These are phyloP conservation scores for Colletotrichum somersetense DNA, from an alignment of 2,329 filamentous ascomycete species.

Conservation along the genomic window DNA sequence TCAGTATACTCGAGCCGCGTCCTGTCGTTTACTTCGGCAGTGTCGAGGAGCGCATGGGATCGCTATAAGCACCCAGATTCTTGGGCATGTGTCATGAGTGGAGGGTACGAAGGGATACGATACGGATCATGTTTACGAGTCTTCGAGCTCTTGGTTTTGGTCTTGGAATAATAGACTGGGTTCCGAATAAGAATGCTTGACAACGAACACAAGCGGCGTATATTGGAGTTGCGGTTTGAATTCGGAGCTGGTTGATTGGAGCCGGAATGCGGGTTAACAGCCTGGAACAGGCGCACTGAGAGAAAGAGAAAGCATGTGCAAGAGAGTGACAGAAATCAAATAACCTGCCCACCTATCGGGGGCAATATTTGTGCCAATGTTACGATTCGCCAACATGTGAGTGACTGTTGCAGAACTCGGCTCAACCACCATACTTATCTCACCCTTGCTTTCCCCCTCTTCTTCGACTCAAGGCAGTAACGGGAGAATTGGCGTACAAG, in stretches of 20 bases:
- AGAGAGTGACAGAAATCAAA: neutral
- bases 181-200: conserved; percentile 4
- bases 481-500: neutral
- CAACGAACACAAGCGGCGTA: conserved; percentile 22
- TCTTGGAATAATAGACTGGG: conserved; percentile 11
- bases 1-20: conserved; percentile 71
- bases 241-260: neutral
- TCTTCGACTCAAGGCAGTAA: neutral
- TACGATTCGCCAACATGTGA: neutral
- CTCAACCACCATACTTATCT: neutral
- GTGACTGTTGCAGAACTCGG: neutral
- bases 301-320: neutral
- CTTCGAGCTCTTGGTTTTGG: conserved; percentile 12
- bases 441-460: too few relatives aligned
- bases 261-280: neutral
- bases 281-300: neutral
- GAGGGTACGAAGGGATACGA: conserved; percentile 3
- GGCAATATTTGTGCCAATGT: neutral
- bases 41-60: conserved; percentile 69
- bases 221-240: conserved; percentile 19
- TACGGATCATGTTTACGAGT: conserved; percentile 9
- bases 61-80: neutral
- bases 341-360: neutral
- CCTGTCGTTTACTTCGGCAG: conserved; percentile 74
- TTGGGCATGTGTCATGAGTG: conserved; percentile 6